Base-by-base conservation (phyloP, 2,329 filamentous ascomycete genomes). In the Diatrype stigma region DNA sequence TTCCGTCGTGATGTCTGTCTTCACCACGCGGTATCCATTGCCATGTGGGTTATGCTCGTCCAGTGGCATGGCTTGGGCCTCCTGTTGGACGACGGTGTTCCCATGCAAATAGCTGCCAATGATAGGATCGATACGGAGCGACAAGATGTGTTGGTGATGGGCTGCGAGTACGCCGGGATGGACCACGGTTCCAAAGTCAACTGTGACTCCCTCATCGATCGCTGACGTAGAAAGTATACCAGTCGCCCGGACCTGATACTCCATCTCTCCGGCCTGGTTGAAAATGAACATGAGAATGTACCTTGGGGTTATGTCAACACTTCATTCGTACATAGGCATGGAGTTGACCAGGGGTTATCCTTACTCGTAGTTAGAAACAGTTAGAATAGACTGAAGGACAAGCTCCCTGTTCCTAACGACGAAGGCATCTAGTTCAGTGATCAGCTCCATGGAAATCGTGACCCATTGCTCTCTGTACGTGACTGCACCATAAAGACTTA, bases 111-210 rank as follows among this genome's bases (percentile, higher is more conserved):
- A 68, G 21, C 75, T 70, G 56, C 86, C 83, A 37, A 87, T 75
- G 8, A 80, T 80, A 0, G 85, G 84, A 57, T 89, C 85, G 46
- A 89, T 79, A 1, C 85, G 76, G 40, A 83, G 67, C 22, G 74
- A 78, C 63, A 89, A 88, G 42, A 89, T 75, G 67, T 89, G 86
- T 63, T 89, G 86, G 57, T 89, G 85, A 64, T 87, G 84, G 53
- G 83, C 82, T 0, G 85, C 86, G 2, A 89, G 69, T 0, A 85
- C 80, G 0, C 85, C 85, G 0, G 81, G 79, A 0, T 76, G 74
- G 2, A 90, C 85, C 1, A 86, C 72, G 49, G 80, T 87, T 19
- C 83, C 84, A 63, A 77, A 86, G 6, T 65, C 61, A 56, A 78
- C 21, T 59, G 75, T 79, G 57, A 79, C 77, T 59, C 69, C 78